Percentiles rank a stretch among this genome's conserved stretches.
phyloP scores from a whole-genome alignment of 345 rosid species.

The Corchorus olitorius region DNA sequence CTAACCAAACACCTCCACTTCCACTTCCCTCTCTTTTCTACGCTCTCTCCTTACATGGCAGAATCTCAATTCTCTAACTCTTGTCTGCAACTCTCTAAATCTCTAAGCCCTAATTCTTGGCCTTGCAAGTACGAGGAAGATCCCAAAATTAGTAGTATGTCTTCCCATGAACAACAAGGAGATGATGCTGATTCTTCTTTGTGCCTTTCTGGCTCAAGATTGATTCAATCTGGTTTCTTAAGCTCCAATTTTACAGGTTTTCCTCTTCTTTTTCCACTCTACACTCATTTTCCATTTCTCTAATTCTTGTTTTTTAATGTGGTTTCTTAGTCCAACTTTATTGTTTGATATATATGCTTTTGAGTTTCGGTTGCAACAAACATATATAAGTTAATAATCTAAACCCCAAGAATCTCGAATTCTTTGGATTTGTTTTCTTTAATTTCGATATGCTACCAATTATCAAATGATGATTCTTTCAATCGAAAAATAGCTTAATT shows the following conservation, averaged over 20 bases:
- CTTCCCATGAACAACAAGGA: not conserved
- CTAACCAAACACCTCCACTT: not conserved
- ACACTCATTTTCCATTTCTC: not conserved
- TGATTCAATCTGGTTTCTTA: slow-evolving; percentile 39
- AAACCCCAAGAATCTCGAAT: not conserved
- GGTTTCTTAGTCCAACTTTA: not conserved
- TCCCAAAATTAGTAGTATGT: not conserved
- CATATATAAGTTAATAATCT: not conserved
- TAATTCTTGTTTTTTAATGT: not conserved
- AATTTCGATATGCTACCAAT: not conserved
- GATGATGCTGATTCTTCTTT: slow-evolving; percentile 33
- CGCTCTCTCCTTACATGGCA: not conserved
- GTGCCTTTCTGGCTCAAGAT: slow-evolving; percentile 37
- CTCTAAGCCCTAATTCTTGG: slow-evolving; percentile 5
- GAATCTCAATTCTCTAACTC: not conserved
- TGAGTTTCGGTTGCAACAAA: not conserved
- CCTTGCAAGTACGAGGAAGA: not conserved
- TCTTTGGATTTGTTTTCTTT: not conserved
- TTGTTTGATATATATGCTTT: not conserved
- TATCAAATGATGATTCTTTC: not conserved
- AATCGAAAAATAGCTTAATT: too few species aligned
- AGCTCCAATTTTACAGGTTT: slow-evolving; percentile 31
- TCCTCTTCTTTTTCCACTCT: not conserved
- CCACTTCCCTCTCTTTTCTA: not conserved
- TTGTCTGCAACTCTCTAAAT: not conserved